Evolutionary conservation across 1,284 basidiomycete species (phyloP).

Genomic region (Papiliotrema flavescens): DNA sequence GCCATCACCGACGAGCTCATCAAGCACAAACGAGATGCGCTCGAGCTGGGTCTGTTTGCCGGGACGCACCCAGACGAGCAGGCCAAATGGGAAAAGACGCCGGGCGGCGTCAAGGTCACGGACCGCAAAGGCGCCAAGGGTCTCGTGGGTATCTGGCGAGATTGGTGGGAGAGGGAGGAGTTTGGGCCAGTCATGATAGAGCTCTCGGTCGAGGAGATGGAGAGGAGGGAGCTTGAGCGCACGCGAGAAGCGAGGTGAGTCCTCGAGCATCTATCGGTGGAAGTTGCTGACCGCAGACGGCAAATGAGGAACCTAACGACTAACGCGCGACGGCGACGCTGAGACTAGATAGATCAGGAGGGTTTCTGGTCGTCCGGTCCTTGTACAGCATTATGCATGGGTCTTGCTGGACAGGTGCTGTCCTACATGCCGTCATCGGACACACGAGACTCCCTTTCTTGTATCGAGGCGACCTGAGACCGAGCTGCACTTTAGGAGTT

Average conservation of each 20-base stretch:
- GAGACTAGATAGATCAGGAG: too few species aligned
- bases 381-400: too few species aligned
- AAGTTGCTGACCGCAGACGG: neutral
- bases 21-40: constrained; percentile 88
- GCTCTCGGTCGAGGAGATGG: constrained; percentile 83
- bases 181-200: constrained; percentile 87
- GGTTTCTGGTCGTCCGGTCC: too few species aligned
- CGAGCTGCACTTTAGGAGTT: too few species aligned
- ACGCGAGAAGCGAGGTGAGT: constrained; percentile 61
- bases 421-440: too few species aligned
- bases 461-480: too few species aligned
- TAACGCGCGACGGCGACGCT: constrained; percentile 12
- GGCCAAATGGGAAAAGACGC: constrained; percentile 62
- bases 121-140: constrained; percentile 62
- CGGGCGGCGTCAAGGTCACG: constrained; percentile 58
- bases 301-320: constrained; percentile 16
- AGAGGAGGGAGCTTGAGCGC: constrained; percentile 77
- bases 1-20: constrained; percentile 92
- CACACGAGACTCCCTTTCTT: too few species aligned
- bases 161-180: constrained; percentile 89
- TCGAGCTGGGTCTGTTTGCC: constrained; percentile 85
- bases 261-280: constrained; percentile 1
- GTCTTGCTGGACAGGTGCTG: too few species aligned
- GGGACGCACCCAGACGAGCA: constrained; percentile 53
- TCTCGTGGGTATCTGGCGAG: constrained; percentile 87